These are phyloP conservation scores for Leucoagaricus sp. DNA, from an alignment of 1,284 basidiomycete genomes.

Conservation along the genomic window DNA sequence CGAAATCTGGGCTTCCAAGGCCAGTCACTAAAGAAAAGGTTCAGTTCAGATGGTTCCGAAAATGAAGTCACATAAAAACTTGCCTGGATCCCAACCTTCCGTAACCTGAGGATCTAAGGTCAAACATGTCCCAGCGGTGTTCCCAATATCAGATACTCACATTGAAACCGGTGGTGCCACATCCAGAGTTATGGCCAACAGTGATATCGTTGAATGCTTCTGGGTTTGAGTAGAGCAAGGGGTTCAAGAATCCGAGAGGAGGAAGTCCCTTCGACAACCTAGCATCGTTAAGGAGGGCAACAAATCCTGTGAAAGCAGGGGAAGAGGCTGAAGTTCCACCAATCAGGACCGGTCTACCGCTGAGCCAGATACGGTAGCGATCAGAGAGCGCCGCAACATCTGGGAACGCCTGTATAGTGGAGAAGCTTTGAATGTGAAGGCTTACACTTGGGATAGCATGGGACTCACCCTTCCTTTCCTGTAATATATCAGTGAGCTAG, in stretches of 20 bases:
- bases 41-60: not conserved
- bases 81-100: conserved; percentile 43
- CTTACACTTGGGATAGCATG: not conserved
- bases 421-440: not conserved
- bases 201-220: conserved; percentile 58
- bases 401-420: conserved; percentile 30
- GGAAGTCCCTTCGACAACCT: conserved; percentile 45
- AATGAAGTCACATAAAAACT: conserved; percentile 15
- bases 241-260: conserved; percentile 64
- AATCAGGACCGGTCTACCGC: conserved; percentile 37
- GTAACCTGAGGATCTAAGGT: conserved; percentile 29
- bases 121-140: not conserved
- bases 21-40: conserved; percentile 41
- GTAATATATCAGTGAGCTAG: not conserved
- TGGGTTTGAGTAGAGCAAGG: conserved; percentile 46
- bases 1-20: conserved; percentile 51
- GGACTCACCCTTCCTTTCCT: conserved; percentile 32
- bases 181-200: conserved; percentile 52
- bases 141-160: not conserved
- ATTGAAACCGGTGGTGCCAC: conserved; percentile 56
- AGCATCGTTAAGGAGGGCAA: conserved; percentile 66
- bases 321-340: conserved; percentile 60
- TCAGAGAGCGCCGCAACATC: conserved; percentile 62
- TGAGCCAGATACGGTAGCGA: conserved; percentile 44
- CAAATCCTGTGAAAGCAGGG: conserved; percentile 56